A percentile compares a stretch with the other conserved stretches of the same genome.
These are phyloP conservation scores for Moniliophthora roreri DNA, from an alignment of 1,284 basidiomycete species.

Conservation along the genomic window DNA sequence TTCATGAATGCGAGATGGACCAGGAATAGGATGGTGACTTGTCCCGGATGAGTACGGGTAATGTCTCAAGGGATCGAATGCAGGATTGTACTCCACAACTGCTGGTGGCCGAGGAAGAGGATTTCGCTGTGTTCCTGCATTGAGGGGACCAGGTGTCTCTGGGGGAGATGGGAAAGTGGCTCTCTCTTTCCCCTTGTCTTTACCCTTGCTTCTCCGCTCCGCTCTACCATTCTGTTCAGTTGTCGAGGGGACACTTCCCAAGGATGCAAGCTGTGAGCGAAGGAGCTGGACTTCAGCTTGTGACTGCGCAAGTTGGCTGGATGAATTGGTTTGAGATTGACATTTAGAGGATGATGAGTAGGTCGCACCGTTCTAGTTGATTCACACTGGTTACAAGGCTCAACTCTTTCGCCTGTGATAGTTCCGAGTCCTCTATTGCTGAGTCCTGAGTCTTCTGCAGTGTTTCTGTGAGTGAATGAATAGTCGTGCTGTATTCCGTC, in stretches of 20 bases:
- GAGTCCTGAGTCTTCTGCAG: not conserved
- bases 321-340: not conserved
- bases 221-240: not conserved
- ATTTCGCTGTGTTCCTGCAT: not conserved
- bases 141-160: not conserved
- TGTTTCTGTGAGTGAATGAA: not conserved
- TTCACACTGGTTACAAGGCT: not conserved
- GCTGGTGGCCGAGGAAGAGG: not conserved
- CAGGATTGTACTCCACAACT: not conserved
- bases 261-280: not conserved
- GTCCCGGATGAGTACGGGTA: not conserved
- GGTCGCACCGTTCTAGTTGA: not conserved
- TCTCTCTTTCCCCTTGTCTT: not conserved
- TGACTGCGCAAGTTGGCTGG: not conserved
- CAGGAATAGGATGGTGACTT: not conserved
- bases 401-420: not conserved
- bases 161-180: not conserved
- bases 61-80: not conserved
- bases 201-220: no score
- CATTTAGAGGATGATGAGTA: not conserved
- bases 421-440: not conserved
- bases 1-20: not conserved
- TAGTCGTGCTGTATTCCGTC: not conserved
- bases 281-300: not conserved
- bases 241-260: not conserved